Evolutionary conservation across 768 basidiomycete species (phyloP).

Genomic region (Lyophyllum decastes): DNA sequence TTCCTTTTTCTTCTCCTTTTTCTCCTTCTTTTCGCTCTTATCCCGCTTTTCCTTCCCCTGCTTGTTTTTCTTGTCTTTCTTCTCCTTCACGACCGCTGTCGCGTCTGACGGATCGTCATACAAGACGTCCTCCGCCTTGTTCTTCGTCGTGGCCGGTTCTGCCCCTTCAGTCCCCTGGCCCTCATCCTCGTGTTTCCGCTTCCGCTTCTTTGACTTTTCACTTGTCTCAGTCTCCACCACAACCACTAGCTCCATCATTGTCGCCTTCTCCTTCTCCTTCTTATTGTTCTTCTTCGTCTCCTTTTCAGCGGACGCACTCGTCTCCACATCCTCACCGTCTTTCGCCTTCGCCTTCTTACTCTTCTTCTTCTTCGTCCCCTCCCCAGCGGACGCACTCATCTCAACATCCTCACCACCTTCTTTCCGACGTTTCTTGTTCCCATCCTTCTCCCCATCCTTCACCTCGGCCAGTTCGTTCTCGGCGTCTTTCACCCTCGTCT

Average conservation of each 20-base stretch:
- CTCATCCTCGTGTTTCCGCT: constrained; percentile 15
- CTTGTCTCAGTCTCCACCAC: constrained; percentile 10
- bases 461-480: constrained; percentile 9
- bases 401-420: constrained; percentile 15
- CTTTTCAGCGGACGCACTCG: constrained; percentile 2
- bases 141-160: constrained; percentile 11
- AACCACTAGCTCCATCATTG: constrained; percentile 16
- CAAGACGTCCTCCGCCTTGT: constrained; percentile 16
- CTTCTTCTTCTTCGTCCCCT: constrained; percentile 18
- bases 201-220: constrained; percentile 19
- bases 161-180: constrained; percentile 3
- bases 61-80: constrained; percentile 18
- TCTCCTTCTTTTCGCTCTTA: constrained; percentile 31
- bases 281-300: constrained; percentile 22
- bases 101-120: constrained; percentile 19
- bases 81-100: constrained; percentile 7
- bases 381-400: constrained; percentile 11
- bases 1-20: constrained; percentile 20
- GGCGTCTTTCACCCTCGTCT: constrained; percentile 8
- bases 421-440: constrained; percentile 19
- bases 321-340: constrained; percentile 4
- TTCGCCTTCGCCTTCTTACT: constrained; percentile 24
- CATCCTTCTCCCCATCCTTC: constrained; percentile 9
- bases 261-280: constrained; percentile 23
- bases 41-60: constrained; percentile 31